Conservation (phyloP, 2,329 filamentous ascomycete species). For the Aspergillus glaucus region DNA sequence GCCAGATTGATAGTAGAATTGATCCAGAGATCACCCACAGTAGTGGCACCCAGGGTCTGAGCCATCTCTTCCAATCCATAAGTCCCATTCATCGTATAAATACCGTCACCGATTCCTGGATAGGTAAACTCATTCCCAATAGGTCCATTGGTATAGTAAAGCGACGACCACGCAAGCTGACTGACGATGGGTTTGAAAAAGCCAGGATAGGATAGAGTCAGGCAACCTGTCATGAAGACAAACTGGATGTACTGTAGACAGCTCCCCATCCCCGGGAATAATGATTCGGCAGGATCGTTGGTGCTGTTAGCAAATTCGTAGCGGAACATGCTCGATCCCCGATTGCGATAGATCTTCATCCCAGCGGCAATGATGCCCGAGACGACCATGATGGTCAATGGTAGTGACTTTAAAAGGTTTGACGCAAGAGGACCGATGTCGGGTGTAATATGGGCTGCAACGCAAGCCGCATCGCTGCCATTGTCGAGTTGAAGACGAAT, state of each 20-base stretch:
- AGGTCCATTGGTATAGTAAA: conserved; percentile 8
- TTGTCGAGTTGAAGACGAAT: conserved; percentile 5
- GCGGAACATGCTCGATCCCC: conserved; percentile 4
- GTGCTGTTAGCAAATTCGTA: conserved; percentile 4
- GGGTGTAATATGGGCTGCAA: conserved; percentile 6
- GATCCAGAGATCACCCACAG: conserved; percentile 7
- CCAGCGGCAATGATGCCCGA: conserved; percentile 1
- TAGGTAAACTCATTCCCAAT: conserved; percentile 9
- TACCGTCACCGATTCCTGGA: conserved; percentile 7
- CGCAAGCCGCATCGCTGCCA: conserved; percentile 2
- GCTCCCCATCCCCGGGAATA: conserved; percentile 3
- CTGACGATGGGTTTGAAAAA: conserved; percentile 8
- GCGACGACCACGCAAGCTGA: conserved; percentile 11
- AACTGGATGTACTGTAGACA: conserved; percentile 11
- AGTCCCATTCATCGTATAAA: conserved; percentile 8
- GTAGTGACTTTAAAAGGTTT: neutral
- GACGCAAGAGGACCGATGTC: conserved; percentile 5
- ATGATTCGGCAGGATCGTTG: conserved; percentile 3
- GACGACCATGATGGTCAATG: conserved; percentile 5
- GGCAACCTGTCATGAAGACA: conserved; percentile 7
- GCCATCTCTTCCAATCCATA: conserved; percentile 11
- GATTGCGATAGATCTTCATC: neutral
- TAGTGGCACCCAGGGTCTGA: conserved; percentile 8
- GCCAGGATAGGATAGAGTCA: conserved; percentile 9
- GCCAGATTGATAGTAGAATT: conserved; percentile 9